Evolutionary conservation across 2,329 filamentous ascomycete species (phyloP).

Genomic region (Sarocladiaceae sp.): DNA sequence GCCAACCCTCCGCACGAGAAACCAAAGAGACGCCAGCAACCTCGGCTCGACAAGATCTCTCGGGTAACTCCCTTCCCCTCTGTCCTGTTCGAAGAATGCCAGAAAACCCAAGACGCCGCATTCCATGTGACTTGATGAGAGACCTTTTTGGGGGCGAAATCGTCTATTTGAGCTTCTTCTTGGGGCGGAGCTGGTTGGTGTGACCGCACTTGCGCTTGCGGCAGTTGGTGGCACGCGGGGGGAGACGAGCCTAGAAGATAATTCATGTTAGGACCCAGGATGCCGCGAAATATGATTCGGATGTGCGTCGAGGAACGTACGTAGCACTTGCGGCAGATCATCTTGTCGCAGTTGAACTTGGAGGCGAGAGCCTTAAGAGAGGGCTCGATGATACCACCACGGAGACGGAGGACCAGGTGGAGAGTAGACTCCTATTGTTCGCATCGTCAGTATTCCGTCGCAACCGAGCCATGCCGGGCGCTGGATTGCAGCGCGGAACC

Average conservation of each 20-base stretch:
- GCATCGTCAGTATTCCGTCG: conserved; percentile 5
- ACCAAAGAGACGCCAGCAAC: conserved; percentile 6
- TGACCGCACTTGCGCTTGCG: conserved; percentile 99
- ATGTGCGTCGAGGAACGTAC: conserved; percentile 47
- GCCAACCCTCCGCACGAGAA: background rate
- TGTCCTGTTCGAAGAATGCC: conserved; percentile 30
- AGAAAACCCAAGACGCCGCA: conserved; percentile 38
- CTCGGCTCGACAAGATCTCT: background rate
- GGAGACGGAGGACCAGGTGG: conserved; percentile 96
- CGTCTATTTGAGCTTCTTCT: conserved; percentile 96
- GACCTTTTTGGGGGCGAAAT: conserved; percentile 17
- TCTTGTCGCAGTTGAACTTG: conserved; percentile 99
- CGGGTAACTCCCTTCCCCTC: conserved; percentile 23
- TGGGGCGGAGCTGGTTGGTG: conserved; percentile 99
- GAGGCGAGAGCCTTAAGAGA: conserved; percentile 96
- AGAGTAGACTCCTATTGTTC: conserved; percentile 80
- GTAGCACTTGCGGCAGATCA: conserved; percentile 99
- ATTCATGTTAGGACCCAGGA: conserved; percentile 13
- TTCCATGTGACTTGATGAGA: conserved; percentile 22
- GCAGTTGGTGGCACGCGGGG: conserved; percentile 99
- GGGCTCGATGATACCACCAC: conserved; percentile 98
- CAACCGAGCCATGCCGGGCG: background rate
- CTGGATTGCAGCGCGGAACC: background rate
- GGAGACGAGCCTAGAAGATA: conserved; percentile 72
- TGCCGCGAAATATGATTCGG: background rate